Percentiles rank a stretch among this genome's conserved stretches.
phyloP scores from a whole-genome alignment of 2,329 filamentous ascomycete species.

The Penicillium sp. region DNA sequence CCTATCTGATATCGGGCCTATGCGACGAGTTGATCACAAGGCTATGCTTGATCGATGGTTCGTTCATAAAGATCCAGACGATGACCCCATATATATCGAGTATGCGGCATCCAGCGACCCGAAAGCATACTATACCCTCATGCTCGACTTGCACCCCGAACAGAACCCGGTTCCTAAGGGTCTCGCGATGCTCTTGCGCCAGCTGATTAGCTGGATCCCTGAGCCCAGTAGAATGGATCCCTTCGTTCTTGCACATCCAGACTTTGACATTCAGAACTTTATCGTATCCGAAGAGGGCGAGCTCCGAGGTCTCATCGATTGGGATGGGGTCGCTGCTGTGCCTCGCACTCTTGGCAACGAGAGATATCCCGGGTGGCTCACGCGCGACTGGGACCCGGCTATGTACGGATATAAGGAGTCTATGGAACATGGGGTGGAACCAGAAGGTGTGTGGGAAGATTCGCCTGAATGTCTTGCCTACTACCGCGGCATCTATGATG shows the following conservation, averaged over 20 bases:
- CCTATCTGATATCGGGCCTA: conserved; percentile 1
- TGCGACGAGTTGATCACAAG: conserved; percentile 4
- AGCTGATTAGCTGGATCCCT: conserved; percentile 13
- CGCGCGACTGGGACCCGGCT: conserved; percentile 22
- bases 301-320: conserved; percentile 29
- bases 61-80: conserved; percentile 10
- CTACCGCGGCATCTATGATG: conserved; percentile 8
- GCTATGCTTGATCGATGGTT: conserved; percentile 14
- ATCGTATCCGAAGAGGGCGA: conserved; percentile 28
- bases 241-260: conserved; percentile 28
- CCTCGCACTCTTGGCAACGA: conserved; percentile 26
- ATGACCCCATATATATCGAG: conserved; percentile 14
- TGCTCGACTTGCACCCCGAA: conserved; percentile 2
- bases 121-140: conserved; percentile 7
- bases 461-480: conserved; percentile 8
- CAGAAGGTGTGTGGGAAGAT: conserved; percentile 20
- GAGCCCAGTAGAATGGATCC: conserved; percentile 1
- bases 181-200: conserved; percentile 3
- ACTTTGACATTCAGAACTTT: conserved; percentile 31
- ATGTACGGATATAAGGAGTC: conserved; percentile 16
- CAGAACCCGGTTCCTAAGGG: conserved; percentile 1
- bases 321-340: conserved; percentile 24
- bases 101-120: conserved; percentile 4
- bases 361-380: conserved; percentile 21
- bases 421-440: conserved; percentile 14